Base-by-base conservation (phyloP, 164 flowering plant species). In the Cinnamomum micranthum region DNA sequence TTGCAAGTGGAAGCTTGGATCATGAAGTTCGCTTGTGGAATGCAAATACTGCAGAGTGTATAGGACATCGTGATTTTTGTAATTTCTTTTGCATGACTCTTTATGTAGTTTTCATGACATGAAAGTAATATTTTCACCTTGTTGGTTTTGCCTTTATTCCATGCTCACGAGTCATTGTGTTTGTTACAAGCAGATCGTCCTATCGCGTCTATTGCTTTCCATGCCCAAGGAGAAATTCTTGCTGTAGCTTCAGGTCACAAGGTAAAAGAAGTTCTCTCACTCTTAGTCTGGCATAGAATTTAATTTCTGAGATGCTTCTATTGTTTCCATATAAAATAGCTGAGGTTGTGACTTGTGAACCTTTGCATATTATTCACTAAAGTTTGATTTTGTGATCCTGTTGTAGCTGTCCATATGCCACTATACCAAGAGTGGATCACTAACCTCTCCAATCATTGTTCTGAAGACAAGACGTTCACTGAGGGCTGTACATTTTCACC, bases 1-100 rank as follows among this genome's bases (percentile, higher is more conserved):
- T 95, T 68, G 99, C 99, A 76, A 95, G 99, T 86, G 99, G 99
- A 71, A 95, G 99, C 79, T 82, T 95, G 86, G 99, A 95, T 85
- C 95, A 92, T 81, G 99, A 95, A 83, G 99, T 95, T 85, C 93
- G 96, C 25, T 71, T 95, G 27, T 95, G 99, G 99, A 86, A 95
- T 88, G 92, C 97, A 55, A 89, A 77, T 69, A 92, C 93, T 72
- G 87, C 95, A 73, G 93, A 88, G 78, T 93, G 97, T 73, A 89
- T 95, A 77, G 92, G 89, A 78, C 91, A 93, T 1, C 94, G 89
- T 64, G 91, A 91, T 82, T 95, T 93, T 78, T 85, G 99, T 95
- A 92, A 87, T 70, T 63, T 65, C 74, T 77, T 62, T 33, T 75
- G 9, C 69, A 25, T 14, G 14, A 13, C 28, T 58, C 59, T 65